phyloP scores from a whole-genome alignment of 2,329 filamentous ascomycete species.

The Epichloe brachyelytri region DNA sequence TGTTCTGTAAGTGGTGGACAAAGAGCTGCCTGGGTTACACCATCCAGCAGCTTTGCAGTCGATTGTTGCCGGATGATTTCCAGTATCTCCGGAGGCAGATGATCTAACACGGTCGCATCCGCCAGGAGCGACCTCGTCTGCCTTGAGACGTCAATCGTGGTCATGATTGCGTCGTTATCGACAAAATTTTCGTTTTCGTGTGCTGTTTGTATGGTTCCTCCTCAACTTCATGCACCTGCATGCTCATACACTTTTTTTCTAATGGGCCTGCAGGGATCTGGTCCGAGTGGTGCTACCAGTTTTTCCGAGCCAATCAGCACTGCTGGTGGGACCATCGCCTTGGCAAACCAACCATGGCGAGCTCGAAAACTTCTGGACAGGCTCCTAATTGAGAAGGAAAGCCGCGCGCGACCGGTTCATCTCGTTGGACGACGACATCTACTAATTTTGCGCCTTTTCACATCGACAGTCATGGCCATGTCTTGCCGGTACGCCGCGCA shows the following conservation, averaged over 20 bases:
- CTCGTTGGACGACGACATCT: constrained; percentile 1
- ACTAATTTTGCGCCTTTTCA: constrained; percentile 11
- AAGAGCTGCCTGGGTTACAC: constrained; percentile 56
- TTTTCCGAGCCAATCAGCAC: constrained; percentile 25
- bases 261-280: constrained; percentile 16
- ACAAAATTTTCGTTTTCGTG: constrained; percentile 14
- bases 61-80: constrained; percentile 51
- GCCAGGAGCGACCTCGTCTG: constrained; percentile 43
- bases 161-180: constrained; percentile 32
- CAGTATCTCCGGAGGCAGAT: constrained; percentile 58
- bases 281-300: constrained; percentile 19
- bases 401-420: constrained; percentile 9
- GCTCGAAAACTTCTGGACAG: constrained; percentile 29
- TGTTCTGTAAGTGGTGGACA: constrained; percentile 56
- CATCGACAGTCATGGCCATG: constrained; percentile 41
- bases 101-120: constrained; percentile 38
- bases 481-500: constrained; percentile 51
- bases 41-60: constrained; percentile 56
- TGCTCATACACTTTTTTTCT: constrained; percentile 20
- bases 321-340: constrained; percentile 2
- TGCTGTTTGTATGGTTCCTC: constrained; percentile 10
- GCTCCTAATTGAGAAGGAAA: constrained; percentile 12
- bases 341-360: constrained; percentile 10
- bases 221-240: background rate
- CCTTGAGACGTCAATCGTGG: constrained; percentile 39